Evolutionary conservation across 2,329 filamentous ascomycete genomes (phyloP), one percentile per base, ranked within the genome.

Genomic region (Botrytis medusae): DNA sequence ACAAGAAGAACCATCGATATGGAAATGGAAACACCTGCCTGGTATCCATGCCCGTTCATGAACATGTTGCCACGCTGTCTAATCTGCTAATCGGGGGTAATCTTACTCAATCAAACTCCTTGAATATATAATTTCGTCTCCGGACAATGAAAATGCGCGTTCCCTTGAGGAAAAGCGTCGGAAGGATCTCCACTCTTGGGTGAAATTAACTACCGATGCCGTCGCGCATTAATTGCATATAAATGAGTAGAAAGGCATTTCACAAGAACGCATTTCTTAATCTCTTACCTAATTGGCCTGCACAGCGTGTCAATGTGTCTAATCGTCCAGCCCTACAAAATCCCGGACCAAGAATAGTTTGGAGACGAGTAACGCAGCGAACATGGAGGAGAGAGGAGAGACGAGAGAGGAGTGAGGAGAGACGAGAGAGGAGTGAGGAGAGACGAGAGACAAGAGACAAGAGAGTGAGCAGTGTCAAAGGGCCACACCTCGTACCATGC

Each of bases 61-160:
- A 37, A 61, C 22, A 44, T 51, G 63, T 54, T 54, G 63, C 63
- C 63, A 67, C 44, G 64, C 46, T 68, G 64, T 68, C 64, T 68
- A 46, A 46, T 64, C 42, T 64, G 62, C 40, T 2, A 46, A 46
- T 51, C 64, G 51, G 25, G n/a, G 34, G 34, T n/a, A 62, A 62
- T 62, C 60, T 37, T 57, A 29, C 51, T 57, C 51, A 57, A 57
- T 57, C 34, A 62, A 54, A 42, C 65, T 42, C 51, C 29, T 20
- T 34, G 40, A 48, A 46, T 29, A 22, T 62, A 48, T 70, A 70
- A 70, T 64, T 34, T 71, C 69, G 57, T 71, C 32, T 71, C 69
- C 42, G 57, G 22, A 10, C 57, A 48, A 63, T 29, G 40, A 25
- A 20, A 20, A 22, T 46, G 29, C 6, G 51, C 51, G 12, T 37